Conservation (phyloP, 352 stramenopile genomes). For the Phytophthora citricola region DNA sequence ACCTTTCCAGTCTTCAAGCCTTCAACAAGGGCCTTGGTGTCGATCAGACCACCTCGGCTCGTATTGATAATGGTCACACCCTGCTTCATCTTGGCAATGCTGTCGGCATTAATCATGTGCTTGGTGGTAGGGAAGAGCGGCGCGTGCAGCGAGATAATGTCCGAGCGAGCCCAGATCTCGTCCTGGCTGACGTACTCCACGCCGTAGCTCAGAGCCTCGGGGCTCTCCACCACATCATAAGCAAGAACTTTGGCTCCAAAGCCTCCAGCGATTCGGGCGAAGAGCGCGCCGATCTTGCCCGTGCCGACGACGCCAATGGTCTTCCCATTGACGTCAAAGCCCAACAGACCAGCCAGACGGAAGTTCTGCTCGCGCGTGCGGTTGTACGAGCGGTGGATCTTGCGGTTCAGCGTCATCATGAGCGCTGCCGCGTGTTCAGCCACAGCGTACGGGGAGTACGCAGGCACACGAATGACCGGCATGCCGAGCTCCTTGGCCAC, state of each 20-base stretch:
- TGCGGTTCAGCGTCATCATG: conserved; percentile 86
- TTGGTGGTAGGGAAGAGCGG: conserved; percentile 83
- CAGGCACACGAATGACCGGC: conserved; percentile 65
- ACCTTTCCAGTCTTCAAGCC: conserved; percentile 86
- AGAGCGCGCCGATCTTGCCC: conserved; percentile 52
- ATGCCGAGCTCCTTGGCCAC: conserved; percentile 67
- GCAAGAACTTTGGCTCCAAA: conserved; percentile 62
- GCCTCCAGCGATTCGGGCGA: conserved; percentile 50
- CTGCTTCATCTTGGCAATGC: conserved; percentile 89
- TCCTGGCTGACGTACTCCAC: conserved; percentile 56
- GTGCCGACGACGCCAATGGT: conserved; percentile 75
- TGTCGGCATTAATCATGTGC: conserved; percentile 86
- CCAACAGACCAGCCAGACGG: conserved; percentile 58
- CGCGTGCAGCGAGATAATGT: conserved; percentile 91
- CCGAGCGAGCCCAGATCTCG: conserved; percentile 65
- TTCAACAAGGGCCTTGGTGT: conserved; percentile 82
- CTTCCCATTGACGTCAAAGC: conserved; percentile 79
- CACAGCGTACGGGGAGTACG: conserved; percentile 85
- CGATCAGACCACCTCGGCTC: conserved; percentile 87
- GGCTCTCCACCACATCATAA: conserved; percentile 72
- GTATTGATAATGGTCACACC: conserved; percentile 93
- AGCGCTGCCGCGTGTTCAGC: conserved; percentile 81
- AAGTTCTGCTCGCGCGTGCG: conserved; percentile 83
- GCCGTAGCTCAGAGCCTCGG: conserved; percentile 44
- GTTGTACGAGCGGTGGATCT: conserved; percentile 81